A percentile compares a stretch with the other conserved stretches of the same genome.
Evolutionary conservation across 352 stramenopile species (phyloP).

Genomic region (Phytophthora macrochlamydospora): DNA sequence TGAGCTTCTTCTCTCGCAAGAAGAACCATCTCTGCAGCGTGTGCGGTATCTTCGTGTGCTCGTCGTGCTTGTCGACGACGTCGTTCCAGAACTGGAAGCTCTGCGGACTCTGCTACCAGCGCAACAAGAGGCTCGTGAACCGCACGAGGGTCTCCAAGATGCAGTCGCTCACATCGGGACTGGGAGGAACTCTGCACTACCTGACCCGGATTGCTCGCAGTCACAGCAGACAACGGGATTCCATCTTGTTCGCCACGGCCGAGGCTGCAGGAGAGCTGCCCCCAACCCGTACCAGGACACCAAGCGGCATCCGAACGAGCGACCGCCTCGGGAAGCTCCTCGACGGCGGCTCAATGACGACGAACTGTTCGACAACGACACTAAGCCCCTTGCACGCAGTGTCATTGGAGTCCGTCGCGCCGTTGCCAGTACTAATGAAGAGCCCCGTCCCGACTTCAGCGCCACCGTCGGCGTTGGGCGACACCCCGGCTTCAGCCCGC

Average conservation of each 20-base stretch:
- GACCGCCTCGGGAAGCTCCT: conserved; percentile 3
- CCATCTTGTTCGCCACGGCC: conserved; percentile 42
- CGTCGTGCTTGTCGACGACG: conserved; percentile 60
- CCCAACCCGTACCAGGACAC: conserved; percentile 38
- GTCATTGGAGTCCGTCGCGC: conserved; percentile 35
- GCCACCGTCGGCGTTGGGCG: conserved; percentile 20
- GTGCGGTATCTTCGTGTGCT: conserved; percentile 68
- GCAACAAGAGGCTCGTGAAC: conserved; percentile 65
- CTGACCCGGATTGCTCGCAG: conserved; percentile 41
- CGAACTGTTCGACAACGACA: conserved; percentile 33
- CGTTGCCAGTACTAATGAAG: conserved; percentile 16
- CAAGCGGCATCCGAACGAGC: conserved; percentile 27
- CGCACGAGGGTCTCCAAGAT: conserved; percentile 60
- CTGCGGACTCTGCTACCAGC: conserved; percentile 63
- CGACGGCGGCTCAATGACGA: conserved; percentile 39
- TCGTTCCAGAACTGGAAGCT: conserved; percentile 70
- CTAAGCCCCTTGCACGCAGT: conserved; percentile 37
- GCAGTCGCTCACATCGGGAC: conserved; percentile 40
- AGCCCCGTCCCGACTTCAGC: conserved; percentile 23
- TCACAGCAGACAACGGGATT: conserved; percentile 46
- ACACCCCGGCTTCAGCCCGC: neutral
- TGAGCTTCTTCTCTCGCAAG: conserved; percentile 65
- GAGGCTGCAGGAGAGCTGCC: conserved; percentile 34
- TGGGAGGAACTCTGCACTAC: conserved; percentile 40
- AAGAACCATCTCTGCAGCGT: conserved; percentile 69